Conservation (phyloP, 1,284 basidiomycete genomes). For the Ganoderma sp. region DNA sequence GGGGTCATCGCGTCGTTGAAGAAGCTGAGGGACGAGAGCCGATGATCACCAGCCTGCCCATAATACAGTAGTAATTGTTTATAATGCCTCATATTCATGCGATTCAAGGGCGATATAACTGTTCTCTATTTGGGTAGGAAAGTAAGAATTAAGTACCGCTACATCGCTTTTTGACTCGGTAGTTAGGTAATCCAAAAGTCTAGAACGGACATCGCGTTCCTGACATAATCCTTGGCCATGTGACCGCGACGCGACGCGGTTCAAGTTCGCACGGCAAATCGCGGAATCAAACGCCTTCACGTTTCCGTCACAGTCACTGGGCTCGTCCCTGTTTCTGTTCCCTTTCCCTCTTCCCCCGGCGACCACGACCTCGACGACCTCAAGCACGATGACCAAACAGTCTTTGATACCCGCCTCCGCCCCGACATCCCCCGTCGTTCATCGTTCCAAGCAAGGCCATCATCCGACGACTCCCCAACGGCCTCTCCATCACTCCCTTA, state of each 20-base stretch:
- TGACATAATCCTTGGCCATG: conserved; percentile 30
- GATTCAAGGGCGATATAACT: not conserved
- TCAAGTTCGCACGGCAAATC: conserved; percentile 32
- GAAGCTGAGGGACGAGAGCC: conserved; percentile 33
- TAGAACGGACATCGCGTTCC: conserved; percentile 25
- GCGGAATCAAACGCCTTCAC: conserved; percentile 38
- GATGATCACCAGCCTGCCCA: not conserved
- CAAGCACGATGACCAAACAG: conserved; percentile 41
- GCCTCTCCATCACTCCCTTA: conserved; percentile 45
- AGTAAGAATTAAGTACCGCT: too few relatives aligned
- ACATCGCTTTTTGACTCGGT: not conserved
- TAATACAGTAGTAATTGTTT: not conserved
- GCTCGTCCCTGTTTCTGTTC: conserved; percentile 23
- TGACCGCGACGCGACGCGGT: conserved; percentile 39
- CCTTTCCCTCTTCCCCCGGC: conserved; percentile 23
- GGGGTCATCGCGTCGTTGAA: conserved; percentile 60
- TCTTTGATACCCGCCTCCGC: conserved; percentile 49
- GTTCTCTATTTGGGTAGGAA: not conserved
- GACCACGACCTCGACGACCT: conserved; percentile 35
- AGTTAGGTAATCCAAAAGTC: not conserved
- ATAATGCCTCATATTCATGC: not conserved
- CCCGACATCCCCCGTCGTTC: conserved; percentile 51
- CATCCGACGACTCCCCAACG: conserved; percentile 54
- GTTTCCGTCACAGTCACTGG: conserved; percentile 32
- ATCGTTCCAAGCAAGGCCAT: conserved; percentile 47